Conservation (phyloP, 352 stramenopile genomes). For the Phytophthora sansomeana region DNA sequence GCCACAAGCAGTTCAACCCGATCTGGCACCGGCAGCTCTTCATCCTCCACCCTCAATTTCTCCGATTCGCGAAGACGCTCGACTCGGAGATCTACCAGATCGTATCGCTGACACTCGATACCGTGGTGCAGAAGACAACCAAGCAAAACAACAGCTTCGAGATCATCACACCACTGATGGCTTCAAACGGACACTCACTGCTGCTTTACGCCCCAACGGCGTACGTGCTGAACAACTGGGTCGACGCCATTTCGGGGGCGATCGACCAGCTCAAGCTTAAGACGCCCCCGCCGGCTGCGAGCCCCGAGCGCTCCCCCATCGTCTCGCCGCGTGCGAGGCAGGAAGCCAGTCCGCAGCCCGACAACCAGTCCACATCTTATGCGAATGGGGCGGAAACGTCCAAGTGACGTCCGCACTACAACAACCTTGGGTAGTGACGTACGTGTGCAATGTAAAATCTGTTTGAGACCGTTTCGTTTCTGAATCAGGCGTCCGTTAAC, state of each 20-base stretch:
- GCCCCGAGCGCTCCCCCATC: constrained; percentile 32
- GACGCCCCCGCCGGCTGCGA: constrained; percentile 6
- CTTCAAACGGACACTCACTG: constrained; percentile 67
- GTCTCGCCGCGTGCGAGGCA: constrained; percentile 28
- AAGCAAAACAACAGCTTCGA: constrained; percentile 87
- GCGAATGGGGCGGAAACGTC: constrained; percentile 14
- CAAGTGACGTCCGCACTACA: constrained; percentile 25
- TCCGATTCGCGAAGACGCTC: constrained; percentile 77
- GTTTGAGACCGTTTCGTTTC: constrained; percentile 9
- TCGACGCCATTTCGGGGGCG: constrained; percentile 61
- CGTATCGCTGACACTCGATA: constrained; percentile 70
- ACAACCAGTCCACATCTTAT: constrained; percentile 26
- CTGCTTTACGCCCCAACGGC: constrained; percentile 67
- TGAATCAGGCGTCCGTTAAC: constrained; percentile 12
- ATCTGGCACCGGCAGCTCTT: constrained; percentile 84
- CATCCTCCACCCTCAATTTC: constrained; percentile 70
- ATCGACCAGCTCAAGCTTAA: constrained; percentile 54
- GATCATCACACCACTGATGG: constrained; percentile 77
- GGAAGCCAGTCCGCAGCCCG: constrained; percentile 33
- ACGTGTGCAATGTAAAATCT: constrained; percentile 34
- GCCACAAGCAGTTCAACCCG: constrained; percentile 87
- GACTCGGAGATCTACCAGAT: constrained; percentile 79
- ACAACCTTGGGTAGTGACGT: constrained; percentile 13
- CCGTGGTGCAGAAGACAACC: constrained; percentile 67
- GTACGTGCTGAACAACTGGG: constrained; percentile 61